Conservation (phyloP, 2,329 filamentous ascomycete species). For the Neoscytalidium dimidiatum region DNA sequence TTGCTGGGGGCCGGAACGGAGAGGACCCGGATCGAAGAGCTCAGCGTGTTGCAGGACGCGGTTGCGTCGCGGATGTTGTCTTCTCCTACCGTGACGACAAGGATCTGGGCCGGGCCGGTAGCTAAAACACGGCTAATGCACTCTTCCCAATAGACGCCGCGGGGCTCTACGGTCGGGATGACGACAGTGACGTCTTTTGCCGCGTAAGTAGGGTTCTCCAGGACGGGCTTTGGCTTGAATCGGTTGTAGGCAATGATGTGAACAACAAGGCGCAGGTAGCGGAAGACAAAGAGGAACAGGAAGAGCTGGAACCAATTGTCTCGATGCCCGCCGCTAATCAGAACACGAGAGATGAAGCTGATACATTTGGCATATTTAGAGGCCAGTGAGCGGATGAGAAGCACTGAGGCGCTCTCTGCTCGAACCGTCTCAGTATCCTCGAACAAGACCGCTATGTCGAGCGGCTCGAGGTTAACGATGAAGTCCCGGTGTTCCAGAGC, state of each 20-base stretch:
- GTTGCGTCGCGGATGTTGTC: conserved; percentile 28
- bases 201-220: conserved; percentile 32
- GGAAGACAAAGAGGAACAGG: conserved; percentile 42
- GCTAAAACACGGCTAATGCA: conserved; percentile 44
- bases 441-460: neutral
- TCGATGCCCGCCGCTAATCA: neutral
- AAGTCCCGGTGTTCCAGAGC: neutral
- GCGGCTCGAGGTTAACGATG: neutral
- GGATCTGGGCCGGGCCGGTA: conserved; percentile 42
- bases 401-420: neutral
- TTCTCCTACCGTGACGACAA: conserved; percentile 51
- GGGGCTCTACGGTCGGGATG: conserved; percentile 54
- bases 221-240: conserved; percentile 40
- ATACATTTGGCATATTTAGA: neutral
- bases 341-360: neutral
- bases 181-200: conserved; percentile 52
- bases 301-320: conserved; percentile 27
- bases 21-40: conserved; percentile 25
- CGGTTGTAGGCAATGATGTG: conserved; percentile 44
- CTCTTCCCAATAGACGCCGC: conserved; percentile 42
- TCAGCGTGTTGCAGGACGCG: conserved; percentile 29
- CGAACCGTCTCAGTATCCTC: neutral
- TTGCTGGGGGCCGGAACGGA: conserved; percentile 43
- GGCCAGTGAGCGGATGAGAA: neutral
- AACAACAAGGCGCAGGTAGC: conserved; percentile 51